Conservation (phyloP, 352 stramenopile genomes). For the Phytophthora hibernalis region DNA sequence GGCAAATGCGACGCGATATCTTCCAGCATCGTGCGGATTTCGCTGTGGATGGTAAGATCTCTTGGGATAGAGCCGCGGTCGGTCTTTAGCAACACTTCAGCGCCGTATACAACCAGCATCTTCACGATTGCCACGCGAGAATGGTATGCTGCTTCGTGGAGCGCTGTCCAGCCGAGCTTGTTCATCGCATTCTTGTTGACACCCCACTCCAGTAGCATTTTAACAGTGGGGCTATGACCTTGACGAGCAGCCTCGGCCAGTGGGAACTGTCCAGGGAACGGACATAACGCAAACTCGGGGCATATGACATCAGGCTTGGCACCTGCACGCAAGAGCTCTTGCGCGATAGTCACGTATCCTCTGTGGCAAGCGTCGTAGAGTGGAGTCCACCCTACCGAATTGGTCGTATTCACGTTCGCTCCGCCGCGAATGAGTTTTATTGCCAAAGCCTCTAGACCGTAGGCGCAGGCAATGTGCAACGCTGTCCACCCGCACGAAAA, state of each 20-base stretch:
- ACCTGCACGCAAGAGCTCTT: conserved; percentile 71
- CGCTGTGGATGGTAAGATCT: conserved; percentile 83
- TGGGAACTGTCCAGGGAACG: conserved; percentile 69
- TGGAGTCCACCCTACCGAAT: conserved; percentile 79
- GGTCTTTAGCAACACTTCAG: conserved; percentile 70
- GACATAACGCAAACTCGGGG: conserved; percentile 81
- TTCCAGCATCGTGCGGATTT: conserved; percentile 82
- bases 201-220: conserved; percentile 79
- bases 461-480: conserved; percentile 80
- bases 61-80: conserved; percentile 69
- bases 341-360: conserved; percentile 64
- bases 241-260: conserved; percentile 78
- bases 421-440: conserved; percentile 80
- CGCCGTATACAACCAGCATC: conserved; percentile 80
- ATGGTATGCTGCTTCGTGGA: conserved; percentile 84
- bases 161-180: conserved; percentile 75
- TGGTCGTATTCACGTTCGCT: conserved; percentile 70
- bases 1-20: conserved; percentile 61
- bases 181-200: conserved; percentile 85
- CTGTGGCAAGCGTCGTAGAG: conserved; percentile 83
- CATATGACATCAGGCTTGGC: conserved; percentile 73
- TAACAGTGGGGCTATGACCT: conserved; percentile 67
- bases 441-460: conserved; percentile 73
- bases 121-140: conserved; percentile 78
- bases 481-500: conserved; percentile 85